These are phyloP conservation scores for Citrus medica DNA, from an alignment of 345 rosid species.

Conservation along the genomic window DNA sequence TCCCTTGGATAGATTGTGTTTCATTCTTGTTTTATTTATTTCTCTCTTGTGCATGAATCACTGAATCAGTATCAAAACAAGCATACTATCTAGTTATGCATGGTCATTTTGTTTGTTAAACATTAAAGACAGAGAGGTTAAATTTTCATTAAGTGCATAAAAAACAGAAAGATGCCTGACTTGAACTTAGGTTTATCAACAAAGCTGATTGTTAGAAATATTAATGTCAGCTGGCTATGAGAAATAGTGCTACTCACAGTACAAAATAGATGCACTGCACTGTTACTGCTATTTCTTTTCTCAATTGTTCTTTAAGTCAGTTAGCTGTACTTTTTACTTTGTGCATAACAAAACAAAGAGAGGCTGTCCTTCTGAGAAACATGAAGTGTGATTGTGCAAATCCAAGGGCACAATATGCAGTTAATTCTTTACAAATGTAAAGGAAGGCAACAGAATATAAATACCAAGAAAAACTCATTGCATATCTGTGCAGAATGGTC, in stretches of 20 bases:
- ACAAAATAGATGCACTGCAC: not conserved
- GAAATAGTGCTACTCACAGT: not conserved
- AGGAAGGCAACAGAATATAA: not conserved
- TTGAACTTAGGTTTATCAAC: not conserved
- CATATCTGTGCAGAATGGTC: not conserved
- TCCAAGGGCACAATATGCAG: not conserved
- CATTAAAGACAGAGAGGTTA: not conserved
- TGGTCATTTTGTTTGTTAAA: not conserved
- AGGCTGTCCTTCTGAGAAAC: not conserved
- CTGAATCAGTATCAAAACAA: not conserved
- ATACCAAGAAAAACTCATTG: not conserved
- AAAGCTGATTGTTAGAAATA: not conserved
- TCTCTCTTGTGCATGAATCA: not conserved
- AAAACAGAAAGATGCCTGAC: not conserved
- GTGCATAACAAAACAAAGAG: not conserved
- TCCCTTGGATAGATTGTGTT: conserved; percentile 2
- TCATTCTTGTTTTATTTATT: not conserved
- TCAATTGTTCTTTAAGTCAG: not conserved
- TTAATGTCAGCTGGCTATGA: not conserved
- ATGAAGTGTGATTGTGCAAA: not conserved
- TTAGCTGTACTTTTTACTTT: too few relatives aligned
- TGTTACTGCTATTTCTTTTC: not conserved
- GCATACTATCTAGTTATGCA: not conserved
- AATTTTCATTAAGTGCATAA: not conserved
- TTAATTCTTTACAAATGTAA: not conserved